A percentile compares a stretch with the other conserved stretches of the same genome.
These are phyloP conservation scores for Aspergillus oerlinghausenensis DNA, from an alignment of 2,329 filamentous ascomycete genomes.

Conservation along the genomic window DNA sequence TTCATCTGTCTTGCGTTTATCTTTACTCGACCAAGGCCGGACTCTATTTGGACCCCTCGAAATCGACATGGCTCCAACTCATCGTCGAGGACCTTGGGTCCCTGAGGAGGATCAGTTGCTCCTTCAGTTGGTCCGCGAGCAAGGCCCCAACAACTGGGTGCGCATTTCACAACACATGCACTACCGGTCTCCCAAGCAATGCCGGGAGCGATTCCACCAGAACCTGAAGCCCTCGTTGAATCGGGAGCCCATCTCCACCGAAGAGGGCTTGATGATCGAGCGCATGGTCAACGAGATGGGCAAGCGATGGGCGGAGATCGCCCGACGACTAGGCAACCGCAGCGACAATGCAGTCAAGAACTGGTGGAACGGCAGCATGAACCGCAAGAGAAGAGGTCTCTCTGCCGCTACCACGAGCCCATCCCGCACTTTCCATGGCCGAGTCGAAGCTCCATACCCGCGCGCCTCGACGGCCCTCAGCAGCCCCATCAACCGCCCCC, in stretches of 20 bases:
- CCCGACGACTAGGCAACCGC: conserved; percentile 71
- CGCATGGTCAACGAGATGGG: conserved; percentile 71
- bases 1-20: background rate
- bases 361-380: conserved; percentile 95
- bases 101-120: conserved; percentile 69
- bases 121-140: conserved; percentile 63
- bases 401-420: conserved; percentile 32
- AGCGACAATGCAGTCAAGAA: conserved; percentile 97
- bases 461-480: conserved; percentile 24
- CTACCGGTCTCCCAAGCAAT: conserved; percentile 86
- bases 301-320: conserved; percentile 91
- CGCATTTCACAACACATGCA: conserved; percentile 71
- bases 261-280: conserved; percentile 71
- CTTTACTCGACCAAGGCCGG: too few relatives aligned
- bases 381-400: conserved; percentile 60
- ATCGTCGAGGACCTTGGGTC: conserved; percentile 79
- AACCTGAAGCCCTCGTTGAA: conserved; percentile 77
- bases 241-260: conserved; percentile 66
- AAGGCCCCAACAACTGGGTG: conserved; percentile 85
- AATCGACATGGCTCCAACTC: conserved; percentile 43
- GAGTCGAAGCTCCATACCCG: conserved; percentile 37
- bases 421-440: conserved; percentile 33
- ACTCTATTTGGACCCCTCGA: conserved; percentile 1
- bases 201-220: conserved; percentile 88
- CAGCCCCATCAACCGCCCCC: conserved; percentile 26